Conservation (phyloP, 179 eudicot genomes). For the Carnegiea gigantea region DNA sequence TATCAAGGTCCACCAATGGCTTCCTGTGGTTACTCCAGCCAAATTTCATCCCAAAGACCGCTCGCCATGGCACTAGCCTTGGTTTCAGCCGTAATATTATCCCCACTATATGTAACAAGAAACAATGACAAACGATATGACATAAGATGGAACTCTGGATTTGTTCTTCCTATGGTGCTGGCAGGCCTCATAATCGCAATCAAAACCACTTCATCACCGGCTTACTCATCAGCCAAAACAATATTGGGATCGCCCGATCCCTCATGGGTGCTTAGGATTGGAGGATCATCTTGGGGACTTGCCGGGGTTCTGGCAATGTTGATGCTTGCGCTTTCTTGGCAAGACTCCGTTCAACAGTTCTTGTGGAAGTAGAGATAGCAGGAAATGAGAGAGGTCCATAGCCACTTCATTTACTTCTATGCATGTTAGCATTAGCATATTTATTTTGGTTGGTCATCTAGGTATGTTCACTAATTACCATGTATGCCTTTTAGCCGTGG, state of each 20-base stretch:
- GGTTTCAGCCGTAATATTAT: slow-evolving; percentile 59
- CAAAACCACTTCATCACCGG: slow-evolving; percentile 48
- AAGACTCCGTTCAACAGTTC: slow-evolving; percentile 65
- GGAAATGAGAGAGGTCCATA: not conserved
- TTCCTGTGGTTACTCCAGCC: slow-evolving; percentile 28
- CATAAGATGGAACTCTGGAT: slow-evolving; percentile 59
- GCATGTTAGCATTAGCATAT: slow-evolving; percentile 1
- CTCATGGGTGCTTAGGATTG: slow-evolving; percentile 47
- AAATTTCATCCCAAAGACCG: slow-evolving; percentile 56
- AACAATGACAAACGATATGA: slow-evolving; percentile 42
- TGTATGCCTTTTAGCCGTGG: not conserved
- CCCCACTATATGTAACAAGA: slow-evolving; percentile 57
- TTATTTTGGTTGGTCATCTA: not conserved
- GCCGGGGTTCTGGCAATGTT: slow-evolving; percentile 66
- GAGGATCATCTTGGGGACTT: slow-evolving; percentile 78
- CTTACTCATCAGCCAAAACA: slow-evolving; percentile 23
- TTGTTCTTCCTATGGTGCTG: slow-evolving; percentile 69
- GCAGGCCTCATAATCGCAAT: slow-evolving; percentile 83
- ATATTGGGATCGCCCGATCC: slow-evolving; percentile 32
- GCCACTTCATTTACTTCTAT: not conserved
- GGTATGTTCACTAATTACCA: not conserved
- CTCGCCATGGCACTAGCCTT: slow-evolving; percentile 69
- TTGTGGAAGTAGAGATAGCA: slow-evolving; percentile 52
- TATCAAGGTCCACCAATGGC: slow-evolving; percentile 34
- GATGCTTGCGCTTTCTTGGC: slow-evolving; percentile 74